Base-by-base conservation (phyloP, 768 basidiomycete genomes). In the Hortiboletus campestris region DNA sequence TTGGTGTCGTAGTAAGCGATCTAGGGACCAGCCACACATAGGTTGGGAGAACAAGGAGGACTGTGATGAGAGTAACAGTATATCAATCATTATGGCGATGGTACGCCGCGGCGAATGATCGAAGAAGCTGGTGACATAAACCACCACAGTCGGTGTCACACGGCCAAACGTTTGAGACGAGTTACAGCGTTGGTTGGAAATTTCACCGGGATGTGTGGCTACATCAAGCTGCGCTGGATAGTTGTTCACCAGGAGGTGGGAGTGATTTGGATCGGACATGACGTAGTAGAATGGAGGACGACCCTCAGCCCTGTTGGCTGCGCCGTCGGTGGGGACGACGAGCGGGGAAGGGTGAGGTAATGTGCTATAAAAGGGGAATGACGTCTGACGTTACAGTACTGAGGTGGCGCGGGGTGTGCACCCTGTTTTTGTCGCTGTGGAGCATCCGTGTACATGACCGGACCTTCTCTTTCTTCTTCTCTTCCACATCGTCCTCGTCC, bases 361-460 rank as follows among this genome's bases (percentile, higher is more conserved):
- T 13, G 5, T 48, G 6, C 53, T 31, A 57, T 49, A 65, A 57
- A 58, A 57, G 56, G 65, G 17, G 44, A 46, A 70, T 70, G 69
- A 70, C 67, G 70, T 70, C 69, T 69, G 67, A 71, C 60, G 56
- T 59, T n/a, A n/a, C n/a, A 25, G 25, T 25, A 25, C 25, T 48
- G 63, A 51, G 40, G 68, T 69, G 70, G 68, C 70, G 69, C 67
- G 47, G 59, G 53, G 69, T 60, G 59, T 59, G 67, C 17, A 72
- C 69, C 69, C 69, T 64, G 67, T 70, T 72, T 70, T 70, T 60
- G 64, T 68, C 63, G 61, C 53, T 70, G 69, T 70, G 69, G 69
- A 70, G 69, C 69, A 9, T 59, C 48, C 59, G 68, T 67, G 69
- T 72, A 60, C 64, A 66, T 68, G 60, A 62, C 47, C 54, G 46